Evolutionary conservation across 441 rosid species (phyloP), one percentile per base, ranked within the genome.

Genomic region (Gossypium trilobum): DNA sequence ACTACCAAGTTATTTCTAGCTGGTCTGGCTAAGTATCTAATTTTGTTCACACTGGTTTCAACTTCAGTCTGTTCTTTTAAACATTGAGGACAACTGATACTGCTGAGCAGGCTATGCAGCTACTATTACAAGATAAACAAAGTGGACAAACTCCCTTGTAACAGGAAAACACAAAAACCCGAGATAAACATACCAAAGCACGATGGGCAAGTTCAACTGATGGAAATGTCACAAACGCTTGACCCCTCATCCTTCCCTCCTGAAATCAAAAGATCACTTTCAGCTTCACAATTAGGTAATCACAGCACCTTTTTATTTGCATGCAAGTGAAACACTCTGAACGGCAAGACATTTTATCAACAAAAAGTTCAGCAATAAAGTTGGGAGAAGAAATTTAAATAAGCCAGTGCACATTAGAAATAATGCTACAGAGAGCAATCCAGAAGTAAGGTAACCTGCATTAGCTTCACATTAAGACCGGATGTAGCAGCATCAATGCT

Each of bases 231-330:
- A 95, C 87, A 79, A 92, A 95, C 25, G 99, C 99, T 83, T 89
- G 99, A 75, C 96, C 97, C 82, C 96, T 88, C 97, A 95, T 92
- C 78, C 97, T 86, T 77, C 97, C 97, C 83, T 92, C 99, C 99
- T 94, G 88, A 48, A 83, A 78, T 29, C 44, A 73, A 48, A 67
- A 52, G 36, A 29, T 60, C 55, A 52, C 7, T 52, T 61, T 23
- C 16, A 73, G 46, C 17, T 31, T 73, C 64, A 72, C 64, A 44
- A 59, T 29, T 27, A 70, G 64, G 60, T 52, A 67, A 42, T 8
- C 22, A 0, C 16, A 63, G 9, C 62, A 62, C 42, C 22, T 62
- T 29, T 62, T 29, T 19, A 31, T 29, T 51, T 33, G 52, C 46
- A 72, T 29, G 36, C 22, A 46, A 46, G 19, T 29, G 5, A 51